phyloP scores from a whole-genome alignment of 176 grass and related monocot genomes.

The Avena eriantha region DNA sequence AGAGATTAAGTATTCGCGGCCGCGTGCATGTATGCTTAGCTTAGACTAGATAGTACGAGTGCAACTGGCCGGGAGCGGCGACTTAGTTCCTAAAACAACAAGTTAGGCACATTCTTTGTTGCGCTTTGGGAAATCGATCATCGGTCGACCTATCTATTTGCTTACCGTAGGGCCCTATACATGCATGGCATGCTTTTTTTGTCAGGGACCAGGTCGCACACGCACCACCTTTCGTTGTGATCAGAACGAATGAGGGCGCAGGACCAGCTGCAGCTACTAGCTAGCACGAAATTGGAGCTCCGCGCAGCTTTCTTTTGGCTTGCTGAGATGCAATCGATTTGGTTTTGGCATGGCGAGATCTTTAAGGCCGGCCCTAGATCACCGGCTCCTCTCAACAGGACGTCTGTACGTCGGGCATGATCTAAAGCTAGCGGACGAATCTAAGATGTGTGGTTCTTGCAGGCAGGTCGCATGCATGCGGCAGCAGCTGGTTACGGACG shows the following conservation, averaged over 20 bases:
- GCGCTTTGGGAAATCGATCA: slow-evolving; percentile 24
- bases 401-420: slow-evolving; percentile 20
- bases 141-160: background rate
- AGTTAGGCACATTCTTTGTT: slow-evolving; percentile 60
- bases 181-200: slow-evolving; percentile 27
- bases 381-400: background rate
- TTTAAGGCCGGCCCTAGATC: background rate
- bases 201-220: slow-evolving; percentile 35
- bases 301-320: slow-evolving; percentile 29
- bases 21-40: slow-evolving; percentile 28
- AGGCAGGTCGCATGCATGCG: slow-evolving; percentile 16
- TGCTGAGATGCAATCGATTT: slow-evolving; percentile 32
- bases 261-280: slow-evolving; percentile 24
- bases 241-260: slow-evolving; percentile 39
- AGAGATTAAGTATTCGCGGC: slow-evolving; percentile 9
- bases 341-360: slow-evolving; percentile 27
- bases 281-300: slow-evolving; percentile 26
- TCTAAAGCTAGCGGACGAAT: slow-evolving; percentile 22
- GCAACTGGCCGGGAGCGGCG: background rate
- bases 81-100: slow-evolving; percentile 40
- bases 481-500: slow-evolving; percentile 10
- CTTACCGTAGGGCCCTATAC: slow-evolving; percentile 29
- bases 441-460: slow-evolving; percentile 13
- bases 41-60: slow-evolving; percentile 32
- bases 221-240: slow-evolving; percentile 35